Evolutionary conservation across 495 filamentous ascomycete species (phyloP).

Genomic region (Penicillium canescens): DNA sequence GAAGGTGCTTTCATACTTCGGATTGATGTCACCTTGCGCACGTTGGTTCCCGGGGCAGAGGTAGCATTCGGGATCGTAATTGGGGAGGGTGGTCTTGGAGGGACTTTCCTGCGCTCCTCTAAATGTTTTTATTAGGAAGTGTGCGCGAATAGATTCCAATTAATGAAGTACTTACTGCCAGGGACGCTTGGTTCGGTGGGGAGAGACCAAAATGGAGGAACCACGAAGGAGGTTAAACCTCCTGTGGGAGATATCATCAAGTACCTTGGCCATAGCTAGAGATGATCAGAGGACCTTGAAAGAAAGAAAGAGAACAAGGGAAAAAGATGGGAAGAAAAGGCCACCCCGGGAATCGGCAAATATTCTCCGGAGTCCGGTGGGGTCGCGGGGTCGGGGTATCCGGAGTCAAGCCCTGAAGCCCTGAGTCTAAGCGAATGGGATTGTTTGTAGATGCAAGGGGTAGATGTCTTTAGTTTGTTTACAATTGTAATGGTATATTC

Average conservation of each 20-base stretch:
- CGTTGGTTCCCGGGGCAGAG: constrained; percentile 94
- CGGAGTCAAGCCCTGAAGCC: not conserved
- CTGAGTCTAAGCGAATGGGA: not conserved
- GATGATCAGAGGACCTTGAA: constrained; percentile 8
- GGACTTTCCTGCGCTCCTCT: constrained; percentile 91
- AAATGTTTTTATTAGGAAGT: not conserved
- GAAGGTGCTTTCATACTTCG: constrained; percentile 82
- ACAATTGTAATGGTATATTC: too few species aligned
- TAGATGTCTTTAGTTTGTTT: too few species aligned
- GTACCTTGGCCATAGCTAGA: constrained; percentile 50
- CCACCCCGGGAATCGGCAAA: constrained; percentile 5
- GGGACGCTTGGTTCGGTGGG: constrained; percentile 92
- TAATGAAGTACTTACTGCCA: constrained; percentile 80
- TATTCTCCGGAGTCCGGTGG: constrained; percentile 8
- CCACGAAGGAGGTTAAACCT: constrained; percentile 90
- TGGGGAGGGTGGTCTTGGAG: constrained; percentile 72
- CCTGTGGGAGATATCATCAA: constrained; percentile 96
- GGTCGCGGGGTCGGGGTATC: constrained; percentile 14
- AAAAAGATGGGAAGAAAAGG: constrained; percentile 8
- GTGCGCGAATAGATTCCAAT: not conserved
- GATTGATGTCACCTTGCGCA: constrained; percentile 88
- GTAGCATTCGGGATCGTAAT: constrained; percentile 87
- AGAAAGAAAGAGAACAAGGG: not conserved
- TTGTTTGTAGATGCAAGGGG: too few species aligned
- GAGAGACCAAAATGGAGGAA: constrained; percentile 90